Conservation (phyloP, 2,329 filamentous ascomycete species). For the Cytospora paraplurivora region DNA sequence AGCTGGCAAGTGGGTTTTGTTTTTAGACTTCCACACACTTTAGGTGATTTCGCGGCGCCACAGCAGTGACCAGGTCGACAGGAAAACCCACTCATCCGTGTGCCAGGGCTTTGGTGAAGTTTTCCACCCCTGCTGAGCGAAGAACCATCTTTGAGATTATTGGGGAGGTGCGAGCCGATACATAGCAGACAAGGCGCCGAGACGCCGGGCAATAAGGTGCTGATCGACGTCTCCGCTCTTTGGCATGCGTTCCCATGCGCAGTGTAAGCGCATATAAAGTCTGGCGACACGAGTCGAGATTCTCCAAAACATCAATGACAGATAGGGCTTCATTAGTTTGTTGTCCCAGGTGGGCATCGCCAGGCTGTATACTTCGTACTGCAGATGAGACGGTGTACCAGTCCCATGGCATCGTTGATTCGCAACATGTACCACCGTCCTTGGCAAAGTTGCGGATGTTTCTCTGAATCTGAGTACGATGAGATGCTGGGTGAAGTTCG, state of each 20-base stretch:
- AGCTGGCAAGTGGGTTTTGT: background rate
- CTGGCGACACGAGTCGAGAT: conserved; percentile 19
- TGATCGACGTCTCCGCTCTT: too few relatives aligned
- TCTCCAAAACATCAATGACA: conserved; percentile 25
- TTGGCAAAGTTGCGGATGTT: background rate
- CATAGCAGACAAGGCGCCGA: background rate
- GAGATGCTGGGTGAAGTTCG: background rate
- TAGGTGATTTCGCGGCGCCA: too few relatives aligned
- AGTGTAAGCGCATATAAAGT: background rate
- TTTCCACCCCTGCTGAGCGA: too few relatives aligned
- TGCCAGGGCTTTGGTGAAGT: too few relatives aligned
- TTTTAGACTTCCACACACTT: background rate
- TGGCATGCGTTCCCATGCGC: background rate
- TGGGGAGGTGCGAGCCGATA: background rate
- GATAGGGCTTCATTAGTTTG: conserved; percentile 26
- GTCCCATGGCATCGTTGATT: conserved; percentile 3
- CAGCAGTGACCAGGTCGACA: too few relatives aligned
- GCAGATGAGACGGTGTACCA: conserved; percentile 6
- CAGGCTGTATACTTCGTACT: conserved; percentile 3
- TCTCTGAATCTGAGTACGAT: background rate
- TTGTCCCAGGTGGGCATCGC: conserved; percentile 16
- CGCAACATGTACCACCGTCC: background rate
- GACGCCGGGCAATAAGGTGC: background rate
- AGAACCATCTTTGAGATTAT: too few relatives aligned
- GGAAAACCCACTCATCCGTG: too few relatives aligned